Percentiles rank a stretch among this genome's conserved stretches.
phyloP scores from a whole-genome alignment of 441 rosid species.

The Flueggea neowawraea region DNA sequence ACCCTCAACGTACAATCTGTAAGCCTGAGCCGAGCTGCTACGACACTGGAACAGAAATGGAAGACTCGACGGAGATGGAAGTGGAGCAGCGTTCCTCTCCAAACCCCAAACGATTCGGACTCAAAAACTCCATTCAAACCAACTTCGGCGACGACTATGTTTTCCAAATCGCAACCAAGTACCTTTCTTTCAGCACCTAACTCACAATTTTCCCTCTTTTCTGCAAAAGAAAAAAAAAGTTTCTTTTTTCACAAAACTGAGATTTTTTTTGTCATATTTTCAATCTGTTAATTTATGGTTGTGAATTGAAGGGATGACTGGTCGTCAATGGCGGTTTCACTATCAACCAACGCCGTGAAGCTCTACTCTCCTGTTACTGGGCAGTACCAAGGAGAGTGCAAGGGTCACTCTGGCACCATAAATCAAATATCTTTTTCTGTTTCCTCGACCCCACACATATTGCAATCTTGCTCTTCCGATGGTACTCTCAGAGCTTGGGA shows the following conservation, averaged over 20 bases:
- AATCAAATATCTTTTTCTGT: conserved; percentile 69
- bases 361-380: conserved; percentile 83
- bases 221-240: too few relatives aligned
- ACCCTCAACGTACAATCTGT: too few relatives aligned
- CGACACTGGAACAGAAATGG: conserved; percentile 16
- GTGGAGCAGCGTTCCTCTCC: too few relatives aligned
- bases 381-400: conserved; percentile 83
- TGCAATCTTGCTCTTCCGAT: conserved; percentile 87
- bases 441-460: conserved; percentile 51
- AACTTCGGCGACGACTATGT: conserved; percentile 85
- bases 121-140: conserved; percentile 76
- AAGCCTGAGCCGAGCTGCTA: too few relatives aligned
- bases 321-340: conserved; percentile 85
- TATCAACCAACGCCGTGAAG: conserved; percentile 75
- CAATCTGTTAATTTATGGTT: not conserved
- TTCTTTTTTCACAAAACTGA: not conserved
- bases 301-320: conserved; percentile 52
- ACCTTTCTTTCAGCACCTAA: not conserved
- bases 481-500: conserved; percentile 90
- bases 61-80: conserved; percentile 37
- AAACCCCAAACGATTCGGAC: conserved; percentile 48
- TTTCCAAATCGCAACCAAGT: conserved; percentile 85
- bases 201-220: not conserved
- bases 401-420: conserved; percentile 66
- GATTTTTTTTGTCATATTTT: not conserved